These are phyloP conservation scores for Bonia amplexicaulis DNA, from an alignment of 176 grass and related monocot genomes.

Conservation along the genomic window DNA sequence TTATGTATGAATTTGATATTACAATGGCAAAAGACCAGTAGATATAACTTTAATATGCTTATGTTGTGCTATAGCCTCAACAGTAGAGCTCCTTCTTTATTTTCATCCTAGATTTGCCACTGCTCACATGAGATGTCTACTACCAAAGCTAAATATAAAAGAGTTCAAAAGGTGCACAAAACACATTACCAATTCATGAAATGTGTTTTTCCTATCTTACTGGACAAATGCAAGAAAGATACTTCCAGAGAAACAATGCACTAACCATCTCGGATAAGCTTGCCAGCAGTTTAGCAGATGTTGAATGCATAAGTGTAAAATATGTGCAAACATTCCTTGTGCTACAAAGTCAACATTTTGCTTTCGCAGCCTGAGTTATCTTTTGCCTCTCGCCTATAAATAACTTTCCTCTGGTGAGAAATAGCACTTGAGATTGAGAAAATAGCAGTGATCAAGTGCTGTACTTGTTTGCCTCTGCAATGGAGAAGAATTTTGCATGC, in stretches of 20 bases:
- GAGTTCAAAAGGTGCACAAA: not conserved
- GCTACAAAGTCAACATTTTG: not conserved
- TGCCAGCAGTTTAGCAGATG: not conserved
- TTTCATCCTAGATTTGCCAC: too few species aligned
- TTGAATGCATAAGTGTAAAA: not conserved
- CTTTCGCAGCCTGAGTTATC: not conserved
- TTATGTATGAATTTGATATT: too few species aligned
- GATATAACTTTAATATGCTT: too few species aligned
- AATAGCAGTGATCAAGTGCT: not conserved
- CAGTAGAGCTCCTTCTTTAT: too few species aligned
- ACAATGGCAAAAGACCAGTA: too few species aligned
- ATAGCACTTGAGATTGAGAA: not conserved
- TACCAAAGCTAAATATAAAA: not conserved
- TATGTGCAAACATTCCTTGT: not conserved
- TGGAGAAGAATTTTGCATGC: constrained; percentile 12
- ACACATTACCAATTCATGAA: not conserved
- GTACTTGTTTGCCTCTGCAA: not conserved
- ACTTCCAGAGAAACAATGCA: not conserved
- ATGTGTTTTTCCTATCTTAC: not conserved
- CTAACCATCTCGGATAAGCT: constrained; percentile 2
- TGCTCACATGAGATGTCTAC: not conserved
- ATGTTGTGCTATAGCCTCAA: too few species aligned
- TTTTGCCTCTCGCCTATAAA: constrained; percentile 12
- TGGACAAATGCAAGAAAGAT: not conserved
- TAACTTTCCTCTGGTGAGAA: not conserved